phyloP scores from a whole-genome alignment of 108 stramenopile genomes.

The Skeletonema marinoi region DNA sequence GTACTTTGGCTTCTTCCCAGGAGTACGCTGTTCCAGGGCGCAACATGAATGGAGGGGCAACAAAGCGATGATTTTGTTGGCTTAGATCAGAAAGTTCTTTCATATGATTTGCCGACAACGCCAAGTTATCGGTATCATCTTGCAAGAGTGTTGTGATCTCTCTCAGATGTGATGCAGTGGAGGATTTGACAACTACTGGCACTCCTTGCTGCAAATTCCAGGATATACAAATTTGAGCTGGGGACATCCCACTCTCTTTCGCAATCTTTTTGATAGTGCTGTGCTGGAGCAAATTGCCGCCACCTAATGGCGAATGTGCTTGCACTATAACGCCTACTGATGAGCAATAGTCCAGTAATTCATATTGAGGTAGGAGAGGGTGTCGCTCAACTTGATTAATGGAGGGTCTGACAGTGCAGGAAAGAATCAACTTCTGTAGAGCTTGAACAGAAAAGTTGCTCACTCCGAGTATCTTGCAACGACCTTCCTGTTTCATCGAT shows the following conservation, averaged over 20 bases:
- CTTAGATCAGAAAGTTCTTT: constrained; percentile 52
- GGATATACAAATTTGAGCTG: constrained; percentile 62
- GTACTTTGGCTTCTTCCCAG: constrained; percentile 44
- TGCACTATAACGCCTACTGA: constrained; percentile 61
- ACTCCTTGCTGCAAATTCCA: constrained; percentile 83
- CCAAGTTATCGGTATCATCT: neutral
- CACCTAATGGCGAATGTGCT: constrained; percentile 66
- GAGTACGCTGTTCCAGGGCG: constrained; percentile 54
- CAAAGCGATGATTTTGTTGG: constrained; percentile 52
- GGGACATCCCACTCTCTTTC: constrained; percentile 41
- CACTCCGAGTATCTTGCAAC: constrained; percentile 68
- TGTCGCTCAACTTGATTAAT: constrained; percentile 90
- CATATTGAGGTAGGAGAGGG: constrained; percentile 66
- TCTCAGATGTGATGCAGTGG: constrained; percentile 41
- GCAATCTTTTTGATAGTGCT: constrained; percentile 27
- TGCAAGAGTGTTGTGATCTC: constrained; percentile 37
- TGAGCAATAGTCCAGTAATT: constrained; percentile 70
- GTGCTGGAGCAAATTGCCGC: constrained; percentile 43
- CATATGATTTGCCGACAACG: constrained; percentile 58
- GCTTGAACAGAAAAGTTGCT: constrained; percentile 72
- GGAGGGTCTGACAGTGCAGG: constrained; percentile 55
- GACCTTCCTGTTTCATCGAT: constrained; percentile 49
- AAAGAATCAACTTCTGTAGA: constrained; percentile 51
- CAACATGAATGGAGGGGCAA: constrained; percentile 82
- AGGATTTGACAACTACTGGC: constrained; percentile 62